Conservation (phyloP, 805 yeast genomes). For the Candida mattraensis region DNA sequence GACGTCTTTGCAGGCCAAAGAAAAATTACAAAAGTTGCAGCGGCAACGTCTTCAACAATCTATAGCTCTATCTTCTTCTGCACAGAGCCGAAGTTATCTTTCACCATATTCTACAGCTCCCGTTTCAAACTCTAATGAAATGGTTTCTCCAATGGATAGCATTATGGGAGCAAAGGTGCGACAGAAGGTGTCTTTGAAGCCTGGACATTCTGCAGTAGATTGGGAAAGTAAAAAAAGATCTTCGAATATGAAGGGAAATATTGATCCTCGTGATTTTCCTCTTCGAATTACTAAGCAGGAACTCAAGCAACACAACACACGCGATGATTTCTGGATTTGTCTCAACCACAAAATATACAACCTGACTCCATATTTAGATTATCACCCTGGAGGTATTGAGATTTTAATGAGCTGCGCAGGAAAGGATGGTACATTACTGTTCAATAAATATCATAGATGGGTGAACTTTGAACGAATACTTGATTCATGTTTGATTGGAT, state of each 20-base stretch:
- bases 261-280: slow-evolving; percentile 48
- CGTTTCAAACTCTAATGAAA: too few relatives aligned
- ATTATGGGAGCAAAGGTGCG: slow-evolving; percentile 24
- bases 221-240: slow-evolving; percentile 68
- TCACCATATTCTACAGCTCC: slow-evolving; percentile 12
- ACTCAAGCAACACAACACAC: slow-evolving; percentile 54
- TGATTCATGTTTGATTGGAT: slow-evolving; percentile 76
- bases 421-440: slow-evolving; percentile 72
- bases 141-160: slow-evolving; percentile 8
- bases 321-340: slow-evolving; percentile 84
- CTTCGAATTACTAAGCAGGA: slow-evolving; percentile 56
- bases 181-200: slow-evolving; percentile 61
- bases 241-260: slow-evolving; percentile 51
- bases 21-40: slow-evolving; percentile 11
- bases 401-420: slow-evolving; percentile 82
- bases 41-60: slow-evolving; percentile 11
- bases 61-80: slow-evolving; percentile 4
- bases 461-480: slow-evolving; percentile 83
- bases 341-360: slow-evolving; percentile 81
- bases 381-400: slow-evolving; percentile 91
- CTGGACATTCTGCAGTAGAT: slow-evolving; percentile 84
- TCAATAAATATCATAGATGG: slow-evolving; percentile 68
- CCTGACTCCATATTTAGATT: slow-evolving; percentile 76
- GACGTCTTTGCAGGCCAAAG: slow-evolving; percentile 7
- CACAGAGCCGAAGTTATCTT: slow-evolving; percentile 10